A percentile compares a stretch with the other conserved stretches of the same genome.
These are phyloP conservation scores for Leccinum subgranulosum DNA, from an alignment of 768 basidiomycete genomes.

Conservation along the genomic window DNA sequence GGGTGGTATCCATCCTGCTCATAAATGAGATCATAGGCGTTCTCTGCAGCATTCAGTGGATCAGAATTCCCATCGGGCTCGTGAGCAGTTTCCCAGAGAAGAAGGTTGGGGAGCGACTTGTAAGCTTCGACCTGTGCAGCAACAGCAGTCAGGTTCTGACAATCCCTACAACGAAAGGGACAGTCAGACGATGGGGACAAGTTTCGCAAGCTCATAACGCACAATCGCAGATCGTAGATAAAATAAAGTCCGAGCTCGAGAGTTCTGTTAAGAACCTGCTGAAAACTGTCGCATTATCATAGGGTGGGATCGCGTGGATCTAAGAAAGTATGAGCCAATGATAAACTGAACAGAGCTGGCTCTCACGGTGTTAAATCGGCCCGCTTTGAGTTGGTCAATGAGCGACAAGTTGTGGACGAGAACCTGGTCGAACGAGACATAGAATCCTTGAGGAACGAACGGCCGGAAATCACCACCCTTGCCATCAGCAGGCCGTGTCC, in stretches of 20 bases:
- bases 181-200: background rate
- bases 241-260: constrained; percentile 44
- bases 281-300: constrained; percentile 47
- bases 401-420: constrained; percentile 50
- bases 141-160: constrained; percentile 60
- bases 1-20: constrained; percentile 57
- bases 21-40: constrained; percentile 46
- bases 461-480: constrained; percentile 30
- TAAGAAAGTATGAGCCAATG: constrained; percentile 31
- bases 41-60: constrained; percentile 54
- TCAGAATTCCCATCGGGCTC: constrained; percentile 71
- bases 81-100: constrained; percentile 71
- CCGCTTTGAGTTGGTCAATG: constrained; percentile 53
- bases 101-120: constrained; percentile 62
- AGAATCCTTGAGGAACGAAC: constrained; percentile 72
- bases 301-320: constrained; percentile 73
- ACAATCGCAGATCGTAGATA: constrained; percentile 78
- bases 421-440: constrained; percentile 56
- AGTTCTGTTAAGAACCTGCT: constrained; percentile 19
- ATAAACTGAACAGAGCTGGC: background rate
- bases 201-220: background rate
- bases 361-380: constrained; percentile 40
- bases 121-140: constrained; percentile 61
- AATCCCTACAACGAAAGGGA: constrained; percentile 35
- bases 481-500: constrained; percentile 33